phyloP scores from a whole-genome alignment of 106 monocot genomes.

The Dioscorea dumetorum region DNA sequence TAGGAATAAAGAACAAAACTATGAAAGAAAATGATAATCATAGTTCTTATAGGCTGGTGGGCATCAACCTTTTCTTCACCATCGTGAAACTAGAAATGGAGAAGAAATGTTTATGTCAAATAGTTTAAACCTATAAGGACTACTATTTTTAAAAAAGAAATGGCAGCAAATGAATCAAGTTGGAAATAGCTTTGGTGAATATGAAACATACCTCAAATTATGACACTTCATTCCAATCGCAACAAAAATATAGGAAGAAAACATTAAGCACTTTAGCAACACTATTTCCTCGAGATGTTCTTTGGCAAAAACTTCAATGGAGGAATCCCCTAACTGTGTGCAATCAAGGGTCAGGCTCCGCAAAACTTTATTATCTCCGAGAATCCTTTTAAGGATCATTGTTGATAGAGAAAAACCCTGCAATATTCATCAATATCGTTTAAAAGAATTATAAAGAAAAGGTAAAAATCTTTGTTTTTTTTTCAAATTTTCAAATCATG shows the following conservation, averaged over 20 bases:
- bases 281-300: conserved; percentile 56
- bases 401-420: conserved; percentile 54
- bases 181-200: not conserved
- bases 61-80: not conserved
- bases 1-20: too few relatives aligned
- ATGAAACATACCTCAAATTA: conserved; percentile 52
- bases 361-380: conserved; percentile 31
- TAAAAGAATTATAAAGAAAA: not conserved
- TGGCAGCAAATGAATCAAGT: not conserved
- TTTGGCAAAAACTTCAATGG: conserved; percentile 46
- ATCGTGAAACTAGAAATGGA: not conserved
- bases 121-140: too few relatives aligned
- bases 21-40: too few relatives aligned
- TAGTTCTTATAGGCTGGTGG: too few relatives aligned
- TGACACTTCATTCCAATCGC: conserved; percentile 44
- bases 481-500: too few relatives aligned
- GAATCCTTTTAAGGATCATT: conserved; percentile 37
- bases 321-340: conserved; percentile 44
- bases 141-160: not conserved
- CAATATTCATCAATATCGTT: not conserved
- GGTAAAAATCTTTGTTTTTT: too few relatives aligned
- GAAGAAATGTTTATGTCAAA: not conserved
- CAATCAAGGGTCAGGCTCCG: conserved; percentile 60
- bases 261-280: conserved; percentile 48
- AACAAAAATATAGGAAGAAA: conserved; percentile 47